phyloP scores from a whole-genome alignment of 345 rosid species.

The Gossypium arboreum region DNA sequence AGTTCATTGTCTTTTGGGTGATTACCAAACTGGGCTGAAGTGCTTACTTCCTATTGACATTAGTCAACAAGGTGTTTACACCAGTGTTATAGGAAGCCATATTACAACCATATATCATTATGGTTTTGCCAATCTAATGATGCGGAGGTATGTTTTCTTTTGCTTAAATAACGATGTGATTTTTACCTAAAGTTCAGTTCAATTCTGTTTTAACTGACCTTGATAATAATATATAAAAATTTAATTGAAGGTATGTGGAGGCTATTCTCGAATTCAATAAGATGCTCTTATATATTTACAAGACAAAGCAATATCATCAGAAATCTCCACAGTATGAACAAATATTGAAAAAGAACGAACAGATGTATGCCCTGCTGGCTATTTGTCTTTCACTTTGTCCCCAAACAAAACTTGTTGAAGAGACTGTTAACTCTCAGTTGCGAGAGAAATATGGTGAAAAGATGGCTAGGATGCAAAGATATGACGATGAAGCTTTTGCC shows the following conservation, averaged over 20 bases:
- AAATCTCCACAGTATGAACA: constrained; percentile 93
- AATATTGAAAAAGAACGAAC: constrained; percentile 95
- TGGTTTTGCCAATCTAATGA: constrained; percentile 96
- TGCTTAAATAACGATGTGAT: neutral
- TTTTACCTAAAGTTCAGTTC: neutral
- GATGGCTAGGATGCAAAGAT: constrained; percentile 92
- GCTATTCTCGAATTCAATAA: constrained; percentile 94
- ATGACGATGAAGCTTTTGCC: constrained; percentile 80
- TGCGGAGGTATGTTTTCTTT: constrained; percentile 61
- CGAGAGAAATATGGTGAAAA: constrained; percentile 98
- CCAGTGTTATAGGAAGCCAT: constrained; percentile 91
- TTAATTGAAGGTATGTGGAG: constrained; percentile 66
- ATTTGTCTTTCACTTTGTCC: constrained; percentile 89
- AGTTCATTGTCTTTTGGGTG: constrained; percentile 95
- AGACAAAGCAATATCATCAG: constrained; percentile 91
- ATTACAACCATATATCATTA: constrained; percentile 90
- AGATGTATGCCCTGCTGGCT: constrained; percentile 94
- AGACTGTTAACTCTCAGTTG: constrained; percentile 78
- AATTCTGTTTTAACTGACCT: neutral
- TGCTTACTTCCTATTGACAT: constrained; percentile 93
- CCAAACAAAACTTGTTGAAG: constrained; percentile 85
- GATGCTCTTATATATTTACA: constrained; percentile 86
- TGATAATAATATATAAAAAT: constrained; percentile 3
- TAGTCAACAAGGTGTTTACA: constrained; percentile 87
- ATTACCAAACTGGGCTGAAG: constrained; percentile 92